These are phyloP conservation scores for Raphanus hybrid DNA, from an alignment of 441 rosid species.

Conservation along the genomic window DNA sequence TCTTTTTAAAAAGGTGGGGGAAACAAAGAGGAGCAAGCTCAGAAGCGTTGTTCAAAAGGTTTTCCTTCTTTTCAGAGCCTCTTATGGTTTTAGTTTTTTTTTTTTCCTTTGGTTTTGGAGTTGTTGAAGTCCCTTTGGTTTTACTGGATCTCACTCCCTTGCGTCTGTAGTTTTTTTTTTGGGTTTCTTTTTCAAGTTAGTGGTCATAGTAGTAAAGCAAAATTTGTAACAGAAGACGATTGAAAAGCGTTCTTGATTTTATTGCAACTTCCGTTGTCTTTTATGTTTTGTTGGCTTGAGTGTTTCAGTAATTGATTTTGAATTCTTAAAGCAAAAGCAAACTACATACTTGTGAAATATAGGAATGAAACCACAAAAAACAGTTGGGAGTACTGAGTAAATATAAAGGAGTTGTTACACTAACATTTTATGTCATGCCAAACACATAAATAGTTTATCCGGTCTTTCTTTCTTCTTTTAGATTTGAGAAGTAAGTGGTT, in stretches of 20 bases:
- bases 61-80: slow-evolving; percentile 18
- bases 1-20: slow-evolving; percentile 36
- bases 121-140: slow-evolving; percentile 47
- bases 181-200: slow-evolving; percentile 26
- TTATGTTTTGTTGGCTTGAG: slow-evolving; percentile 11
- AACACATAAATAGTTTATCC: slow-evolving; percentile 21
- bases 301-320: slow-evolving; percentile 21
- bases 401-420: slow-evolving; percentile 4
- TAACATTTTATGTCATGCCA: slow-evolving; percentile 21
- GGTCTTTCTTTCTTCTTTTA: slow-evolving; percentile 11
- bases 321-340: neutral
- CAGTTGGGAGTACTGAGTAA: slow-evolving; percentile 12
- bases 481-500: neutral
- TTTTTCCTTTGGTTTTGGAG: slow-evolving; percentile 41
- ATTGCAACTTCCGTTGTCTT: neutral
- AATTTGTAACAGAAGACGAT: slow-evolving; percentile 25
- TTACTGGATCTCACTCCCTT: slow-evolving; percentile 29
- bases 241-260: slow-evolving; percentile 29
- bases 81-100: slow-evolving; percentile 32
- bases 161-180: slow-evolving; percentile 12
- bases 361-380: slow-evolving; percentile 9
- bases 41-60: slow-evolving; percentile 72
- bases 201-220: slow-evolving; percentile 3
- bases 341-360: slow-evolving; percentile 13
- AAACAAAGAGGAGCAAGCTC: slow-evolving; percentile 52